Conservation (phyloP, 441 rosid species). For the Aleurites moluccanus region DNA sequence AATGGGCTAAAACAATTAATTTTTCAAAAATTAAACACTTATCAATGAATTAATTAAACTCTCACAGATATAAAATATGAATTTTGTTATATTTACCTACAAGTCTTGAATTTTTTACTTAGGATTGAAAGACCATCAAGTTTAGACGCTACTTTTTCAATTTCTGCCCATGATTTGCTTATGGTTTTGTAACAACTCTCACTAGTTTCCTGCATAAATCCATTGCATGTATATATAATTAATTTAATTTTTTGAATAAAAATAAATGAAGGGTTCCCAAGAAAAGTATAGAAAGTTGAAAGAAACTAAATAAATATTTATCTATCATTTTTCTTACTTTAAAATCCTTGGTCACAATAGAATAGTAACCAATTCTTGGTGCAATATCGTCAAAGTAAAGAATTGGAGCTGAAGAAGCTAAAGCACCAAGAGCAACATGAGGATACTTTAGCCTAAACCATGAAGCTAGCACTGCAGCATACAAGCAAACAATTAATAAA, state of each 20-base stretch:
- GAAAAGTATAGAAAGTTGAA: neutral
- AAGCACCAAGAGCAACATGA: constrained; percentile 58
- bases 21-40: no score
- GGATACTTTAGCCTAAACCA: constrained; percentile 70
- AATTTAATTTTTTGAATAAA: neutral
- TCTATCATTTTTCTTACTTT: constrained; percentile 27
- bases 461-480: constrained; percentile 50
- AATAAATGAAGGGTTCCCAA: neutral
- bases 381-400: constrained; percentile 55
- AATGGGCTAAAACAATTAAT: neutral
- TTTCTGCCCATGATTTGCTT: constrained; percentile 48
- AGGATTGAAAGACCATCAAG: constrained; percentile 47
- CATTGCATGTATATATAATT: neutral
- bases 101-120: constrained; percentile 50
- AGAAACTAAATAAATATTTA: neutral
- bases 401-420: constrained; percentile 66
- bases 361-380: constrained; percentile 40
- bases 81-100: no score
- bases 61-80: no score
- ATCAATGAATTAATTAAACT: no score
- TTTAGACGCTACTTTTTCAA: constrained; percentile 51
- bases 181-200: constrained; percentile 53
- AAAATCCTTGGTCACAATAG: constrained; percentile 46
- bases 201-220: constrained; percentile 42
- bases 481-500: neutral